phyloP scores from a whole-genome alignment of 257 asterid species.

The Fraxinus anomala region DNA sequence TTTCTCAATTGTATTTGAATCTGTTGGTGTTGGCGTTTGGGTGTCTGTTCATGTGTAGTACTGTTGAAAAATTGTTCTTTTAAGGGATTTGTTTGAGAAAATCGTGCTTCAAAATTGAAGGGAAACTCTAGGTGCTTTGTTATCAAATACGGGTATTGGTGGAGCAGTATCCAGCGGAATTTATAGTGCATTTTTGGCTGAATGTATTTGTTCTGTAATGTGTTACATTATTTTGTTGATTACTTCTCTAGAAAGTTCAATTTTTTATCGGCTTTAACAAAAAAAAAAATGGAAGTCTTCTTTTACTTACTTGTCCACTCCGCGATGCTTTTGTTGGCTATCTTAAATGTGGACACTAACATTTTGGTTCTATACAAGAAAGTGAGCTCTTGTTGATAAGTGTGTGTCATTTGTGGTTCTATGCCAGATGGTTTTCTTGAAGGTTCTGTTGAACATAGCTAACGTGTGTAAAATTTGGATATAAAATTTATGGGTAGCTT shows the following conservation, averaged over 20 bases:
- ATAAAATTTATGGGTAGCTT: too few relatives aligned
- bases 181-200: constrained; percentile 2
- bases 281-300: background rate
- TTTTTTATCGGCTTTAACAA: background rate
- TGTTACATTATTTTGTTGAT: background rate
- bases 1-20: background rate
- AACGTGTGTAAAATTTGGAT: too few relatives aligned
- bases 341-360: background rate
- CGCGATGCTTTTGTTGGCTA: background rate
- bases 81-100: background rate
- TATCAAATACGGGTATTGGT: constrained; percentile 12
- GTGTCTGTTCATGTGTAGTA: constrained; percentile 1
- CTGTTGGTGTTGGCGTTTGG: background rate
- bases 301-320: background rate
- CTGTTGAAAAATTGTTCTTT: background rate
- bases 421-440: too few relatives aligned
- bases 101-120: constrained; percentile 7
- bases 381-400: constrained; percentile 1
- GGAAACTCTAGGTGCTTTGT: constrained; percentile 2
- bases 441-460: too few relatives aligned
- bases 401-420: too few relatives aligned
- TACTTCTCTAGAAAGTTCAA: background rate
- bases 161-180: background rate
- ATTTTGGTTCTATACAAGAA: constrained; percentile 9
- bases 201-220: background rate